These are phyloP conservation scores for Flaveria sonorensis DNA, from an alignment of 129 eudicot species.

Conservation along the genomic window DNA sequence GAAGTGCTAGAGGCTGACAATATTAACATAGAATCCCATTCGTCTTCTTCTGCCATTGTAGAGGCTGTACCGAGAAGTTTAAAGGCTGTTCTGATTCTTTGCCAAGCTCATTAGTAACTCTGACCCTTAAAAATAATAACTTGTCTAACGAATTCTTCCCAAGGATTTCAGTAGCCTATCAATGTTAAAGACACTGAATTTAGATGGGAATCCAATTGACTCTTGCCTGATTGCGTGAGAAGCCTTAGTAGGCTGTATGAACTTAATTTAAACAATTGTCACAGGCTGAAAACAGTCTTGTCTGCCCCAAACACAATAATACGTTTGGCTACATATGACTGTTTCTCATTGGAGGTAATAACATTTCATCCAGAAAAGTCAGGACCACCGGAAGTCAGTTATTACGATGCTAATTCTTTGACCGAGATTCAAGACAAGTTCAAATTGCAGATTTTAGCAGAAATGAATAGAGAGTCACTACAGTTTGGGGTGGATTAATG, in stretches of 20 bases:
- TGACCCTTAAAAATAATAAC: slow-evolving; percentile 22
- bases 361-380: slow-evolving; percentile 21
- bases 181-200: slow-evolving; percentile 1
- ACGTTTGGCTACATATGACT: background rate
- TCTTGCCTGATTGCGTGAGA: slow-evolving; percentile 31
- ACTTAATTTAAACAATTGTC: background rate
- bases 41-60: slow-evolving; percentile 11
- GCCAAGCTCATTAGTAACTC: slow-evolving; percentile 2
- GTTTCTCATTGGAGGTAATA: background rate
- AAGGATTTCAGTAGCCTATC: slow-evolving; percentile 25
- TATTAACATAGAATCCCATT: background rate
- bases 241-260: slow-evolving; percentile 5
- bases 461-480: slow-evolving; percentile 13
- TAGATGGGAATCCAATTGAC: slow-evolving; percentile 23
- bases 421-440: slow-evolving; percentile 23
- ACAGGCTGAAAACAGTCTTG: slow-evolving; percentile 10
- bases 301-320: slow-evolving; percentile 6
- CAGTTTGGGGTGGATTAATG: slow-evolving; percentile 20
- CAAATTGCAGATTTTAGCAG: background rate
- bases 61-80: background rate
- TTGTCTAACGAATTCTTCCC: slow-evolving; percentile 12
- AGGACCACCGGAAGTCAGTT: background rate
- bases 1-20: too few species aligned
- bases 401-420: background rate
- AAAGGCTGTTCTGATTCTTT: background rate